Evolutionary conservation across 2,329 filamentous ascomycete species (phyloP), one percentile per base, ranked within the genome.

Genomic region (Sclerotinia sclerotiorum): DNA sequence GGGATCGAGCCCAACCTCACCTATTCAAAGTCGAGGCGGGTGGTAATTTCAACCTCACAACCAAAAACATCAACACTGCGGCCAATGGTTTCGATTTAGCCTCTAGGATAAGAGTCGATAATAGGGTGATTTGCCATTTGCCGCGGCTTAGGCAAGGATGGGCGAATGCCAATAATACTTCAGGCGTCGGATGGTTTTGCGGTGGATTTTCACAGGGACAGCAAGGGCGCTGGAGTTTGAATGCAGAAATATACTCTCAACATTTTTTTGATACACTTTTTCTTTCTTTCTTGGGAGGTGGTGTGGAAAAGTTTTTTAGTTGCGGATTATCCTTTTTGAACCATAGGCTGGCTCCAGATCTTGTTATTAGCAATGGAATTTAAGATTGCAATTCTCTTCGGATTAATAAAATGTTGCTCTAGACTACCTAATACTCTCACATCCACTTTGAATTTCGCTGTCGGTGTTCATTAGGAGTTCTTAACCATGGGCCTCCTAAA

Each of bases 1-100:
- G 68, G 78, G 78, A 62, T 81, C 79, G 68, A 79, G 75, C 61
- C 77, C 80, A n/a, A 80, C 74, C 68, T 83, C 81, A 27, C 80
- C 81, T 10, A 76, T 79, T 29, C 79, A 80, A 60, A 79, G 75
- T 69, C 78, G 79, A 68, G 74, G 72, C 63, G 75, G 76, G 46
- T 81, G 79, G 79, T 80, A 74, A 71, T 61, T 60, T 73, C 75
- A 72, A 73, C 73, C 32, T 52, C n/a, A 54, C 17, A 64, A 44
- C 49, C 48, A 54, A 42, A 65, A 51, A 67, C 52, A 42, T 49
- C 61, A 46, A 42, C 24, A 68, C 69, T 67, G 62, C 65, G 65
- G 65, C 57, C 51, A 58, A 66, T 51, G 70, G 66, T 67, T 42
- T 69, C 64, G 65, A 55, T 71, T 68, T 69, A 68, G 70, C 69